A percentile compares a stretch with the other conserved stretches of the same genome.
Conservation (phyloP, 192 early-diverging fungal genomes). For the Gigaspora rosea region DNA sequence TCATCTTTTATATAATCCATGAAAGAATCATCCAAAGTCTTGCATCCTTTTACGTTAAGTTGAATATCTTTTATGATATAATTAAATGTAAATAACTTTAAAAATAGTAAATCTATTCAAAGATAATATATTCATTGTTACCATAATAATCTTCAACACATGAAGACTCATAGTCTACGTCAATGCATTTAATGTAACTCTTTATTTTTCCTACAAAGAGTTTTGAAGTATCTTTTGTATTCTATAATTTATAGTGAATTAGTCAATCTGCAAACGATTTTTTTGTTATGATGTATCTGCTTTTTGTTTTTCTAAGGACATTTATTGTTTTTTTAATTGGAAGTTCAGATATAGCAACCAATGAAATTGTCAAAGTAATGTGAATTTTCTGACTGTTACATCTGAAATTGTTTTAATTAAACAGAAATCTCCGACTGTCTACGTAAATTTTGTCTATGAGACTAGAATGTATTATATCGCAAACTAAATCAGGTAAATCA, state of each 20-base stretch:
- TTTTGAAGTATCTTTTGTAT: slow-evolving; percentile 79
- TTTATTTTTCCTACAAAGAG: slow-evolving; percentile 98
- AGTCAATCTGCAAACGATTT: no score
- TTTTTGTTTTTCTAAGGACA: no score
- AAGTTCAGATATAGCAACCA: no score
- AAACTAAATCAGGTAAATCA: no score
- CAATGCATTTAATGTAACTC: slow-evolving; percentile 93
- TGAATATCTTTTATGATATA: slow-evolving; percentile 74
- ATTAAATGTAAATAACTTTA: not conserved
- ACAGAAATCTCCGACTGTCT: no score
- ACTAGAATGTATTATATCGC: no score
- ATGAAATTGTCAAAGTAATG: no score
- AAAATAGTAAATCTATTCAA: not conserved
- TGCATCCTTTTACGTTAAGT: slow-evolving; percentile 94
- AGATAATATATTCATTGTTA: slow-evolving; percentile 31
- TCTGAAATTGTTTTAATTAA: no score
- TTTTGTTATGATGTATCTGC: no score
- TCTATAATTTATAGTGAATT: slow-evolving; percentile 40
- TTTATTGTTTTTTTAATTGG: no score
- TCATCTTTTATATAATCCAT: slow-evolving; percentile 87
- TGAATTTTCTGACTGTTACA: no score
- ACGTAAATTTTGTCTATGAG: no score
- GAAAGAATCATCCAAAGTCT: slow-evolving; percentile 85
- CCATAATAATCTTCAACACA: slow-evolving; percentile 93
- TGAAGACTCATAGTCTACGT: slow-evolving; percentile 94